phyloP scores from a whole-genome alignment of 768 basidiomycete species.

The Kwoniella pini region DNA sequence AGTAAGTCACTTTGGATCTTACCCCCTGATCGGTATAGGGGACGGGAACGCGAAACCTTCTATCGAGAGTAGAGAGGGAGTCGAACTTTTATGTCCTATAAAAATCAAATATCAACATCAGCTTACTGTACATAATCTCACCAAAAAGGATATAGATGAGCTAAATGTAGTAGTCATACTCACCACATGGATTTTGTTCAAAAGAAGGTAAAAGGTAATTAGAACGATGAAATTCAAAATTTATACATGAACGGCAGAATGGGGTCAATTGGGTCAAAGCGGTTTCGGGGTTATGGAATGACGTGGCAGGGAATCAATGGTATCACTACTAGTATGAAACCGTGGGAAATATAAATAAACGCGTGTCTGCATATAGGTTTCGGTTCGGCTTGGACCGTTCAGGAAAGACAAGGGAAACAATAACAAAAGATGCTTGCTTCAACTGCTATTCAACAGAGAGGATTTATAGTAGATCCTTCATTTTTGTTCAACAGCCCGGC shows the following conservation, averaged over 20 bases:
- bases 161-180: slow-evolving; percentile 14
- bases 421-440: no score
- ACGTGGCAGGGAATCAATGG: neutral
- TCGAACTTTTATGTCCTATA: slow-evolving; percentile 55
- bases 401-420: no score
- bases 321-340: neutral
- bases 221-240: slow-evolving; percentile 1
- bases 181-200: slow-evolving; percentile 26
- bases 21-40: slow-evolving; percentile 40
- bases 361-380: no score
- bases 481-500: no score
- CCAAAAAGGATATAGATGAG: neutral
- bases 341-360: neutral
- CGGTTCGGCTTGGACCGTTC: slow-evolving; percentile 4
- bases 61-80: slow-evolving; percentile 49
- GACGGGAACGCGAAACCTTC: slow-evolving; percentile 55
- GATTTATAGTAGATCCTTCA: no score
- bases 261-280: neutral
- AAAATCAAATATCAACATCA: neutral
- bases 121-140: neutral
- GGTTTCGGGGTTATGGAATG: slow-evolving; percentile 1
- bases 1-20: neutral
- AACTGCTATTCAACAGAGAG: no score
- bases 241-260: neutral
- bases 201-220: slow-evolving; percentile 1